These are phyloP conservation scores for Ophiostoma ulmi DNA, from an alignment of 2,329 filamentous ascomycete genomes.

Conservation along the genomic window DNA sequence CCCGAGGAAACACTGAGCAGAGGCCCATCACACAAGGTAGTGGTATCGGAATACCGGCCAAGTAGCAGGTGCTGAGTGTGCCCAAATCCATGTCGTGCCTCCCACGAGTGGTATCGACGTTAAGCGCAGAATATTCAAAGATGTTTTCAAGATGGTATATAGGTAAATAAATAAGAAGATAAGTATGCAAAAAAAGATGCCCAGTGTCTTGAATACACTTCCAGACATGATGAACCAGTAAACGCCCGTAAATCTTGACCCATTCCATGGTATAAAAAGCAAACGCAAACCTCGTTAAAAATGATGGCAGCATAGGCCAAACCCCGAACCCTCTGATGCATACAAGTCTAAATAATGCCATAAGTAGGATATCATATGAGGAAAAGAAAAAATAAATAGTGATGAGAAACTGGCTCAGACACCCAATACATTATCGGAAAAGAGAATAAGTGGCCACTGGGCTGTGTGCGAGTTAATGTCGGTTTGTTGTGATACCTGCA, in stretches of 20 bases:
- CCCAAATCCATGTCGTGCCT: not conserved
- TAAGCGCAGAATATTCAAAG: too few species aligned
- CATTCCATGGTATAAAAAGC: too few species aligned
- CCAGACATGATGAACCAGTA: too few species aligned
- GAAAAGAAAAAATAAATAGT: too few species aligned
- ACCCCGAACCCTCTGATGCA: too few species aligned
- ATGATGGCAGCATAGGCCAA: too few species aligned
- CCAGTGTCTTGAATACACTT: too few species aligned
- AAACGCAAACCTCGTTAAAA: too few species aligned
- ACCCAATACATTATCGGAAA: not conserved
- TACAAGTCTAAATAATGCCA: too few species aligned
- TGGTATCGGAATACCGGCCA: not conserved
- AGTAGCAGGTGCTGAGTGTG: not conserved
- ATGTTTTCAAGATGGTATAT: not conserved
- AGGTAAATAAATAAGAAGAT: not conserved
- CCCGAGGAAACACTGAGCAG: not conserved
- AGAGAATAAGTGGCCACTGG: slow-evolving; percentile 26
- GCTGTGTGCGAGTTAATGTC: slow-evolving; percentile 13
- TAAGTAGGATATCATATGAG: too few species aligned
- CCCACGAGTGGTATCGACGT: not conserved
- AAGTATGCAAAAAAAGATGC: too few species aligned
- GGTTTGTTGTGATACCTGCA: not conserved
- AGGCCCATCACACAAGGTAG: not conserved
- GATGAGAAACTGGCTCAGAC: not conserved
- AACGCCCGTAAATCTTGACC: too few species aligned